Percentiles rank a stretch among this genome's conserved stretches.
phyloP scores from a whole-genome alignment of 192 early-diverging fungal species.

The Phycomyces blakesleeanus region DNA sequence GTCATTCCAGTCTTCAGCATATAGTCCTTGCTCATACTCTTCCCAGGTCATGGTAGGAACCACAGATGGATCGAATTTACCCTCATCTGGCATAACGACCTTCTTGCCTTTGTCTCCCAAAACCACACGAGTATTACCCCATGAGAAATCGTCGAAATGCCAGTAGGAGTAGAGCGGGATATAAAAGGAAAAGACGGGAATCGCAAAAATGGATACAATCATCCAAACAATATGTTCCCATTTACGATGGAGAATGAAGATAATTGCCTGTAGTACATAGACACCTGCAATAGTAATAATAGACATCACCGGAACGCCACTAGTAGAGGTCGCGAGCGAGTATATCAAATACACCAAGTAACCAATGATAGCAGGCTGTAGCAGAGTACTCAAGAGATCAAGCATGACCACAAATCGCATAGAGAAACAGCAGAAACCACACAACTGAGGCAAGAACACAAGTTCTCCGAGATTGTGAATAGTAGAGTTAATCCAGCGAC shows the following conservation, averaged over 20 bases:
- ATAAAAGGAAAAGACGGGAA: conserved; percentile 81
- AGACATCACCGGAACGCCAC: conserved; percentile 72
- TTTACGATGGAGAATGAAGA: conserved; percentile 70
- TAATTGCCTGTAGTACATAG: conserved; percentile 85
- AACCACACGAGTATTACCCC: conserved; percentile 94
- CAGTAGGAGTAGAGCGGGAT: conserved; percentile 92
- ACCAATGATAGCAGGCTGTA: conserved; percentile 86
- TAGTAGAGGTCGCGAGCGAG: conserved; percentile 48
- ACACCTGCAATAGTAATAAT: conserved; percentile 79
- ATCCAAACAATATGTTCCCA: conserved; percentile 95
- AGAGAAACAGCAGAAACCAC: conserved; percentile 95
- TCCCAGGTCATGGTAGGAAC: conserved; percentile 78
- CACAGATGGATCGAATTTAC: conserved; percentile 68
- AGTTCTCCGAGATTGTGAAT: conserved; percentile 97
- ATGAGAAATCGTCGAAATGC: conserved; percentile 98
- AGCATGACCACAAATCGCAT: conserved; percentile 94
- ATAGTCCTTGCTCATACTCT: conserved; percentile 68
- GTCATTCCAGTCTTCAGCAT: conserved; percentile 39
- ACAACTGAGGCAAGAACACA: conserved; percentile 87
- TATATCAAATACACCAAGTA: conserved; percentile 85
- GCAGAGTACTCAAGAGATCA: conserved; percentile 86
- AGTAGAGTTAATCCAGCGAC: conserved; percentile 99
- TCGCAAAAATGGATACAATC: conserved; percentile 89
- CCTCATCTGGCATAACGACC: conserved; percentile 60
- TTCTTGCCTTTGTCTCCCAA: conserved; percentile 81